Evolutionary conservation across 2,329 filamentous ascomycete species (phyloP), one percentile per base, ranked within the genome.

Genomic region (Aspergillus fumigatus): DNA sequence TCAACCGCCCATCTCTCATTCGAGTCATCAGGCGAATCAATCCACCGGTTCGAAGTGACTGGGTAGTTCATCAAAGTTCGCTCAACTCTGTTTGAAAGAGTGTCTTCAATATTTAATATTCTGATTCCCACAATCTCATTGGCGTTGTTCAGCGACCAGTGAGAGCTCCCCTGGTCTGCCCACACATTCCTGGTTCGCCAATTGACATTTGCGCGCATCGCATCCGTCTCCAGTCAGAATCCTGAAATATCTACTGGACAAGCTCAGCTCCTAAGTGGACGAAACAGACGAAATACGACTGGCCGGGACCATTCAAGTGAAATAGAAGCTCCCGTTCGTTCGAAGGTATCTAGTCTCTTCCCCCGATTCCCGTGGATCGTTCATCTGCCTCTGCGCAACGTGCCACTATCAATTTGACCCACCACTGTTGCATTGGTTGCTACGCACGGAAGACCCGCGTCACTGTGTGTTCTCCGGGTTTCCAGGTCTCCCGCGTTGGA

Each of bases 161-260:
- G 63, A 65, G 58, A 57, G 59, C 54, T 59, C 51, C 56, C 56
- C 54, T 57, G 66, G 57, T 60, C 58, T 54, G 48, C 52, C 53
- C 57, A 65, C 60, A 60, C 56, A 65, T 62, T 60, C 71, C 65
- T 73, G 70, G 71, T 74, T 73, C 71, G 71, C 67, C 71, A 72
- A 73, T 74, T 73, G 67, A 62, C 58, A 62, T 63, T 61, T 66
- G 59, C 65, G 62, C 61, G 61, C 61, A 63, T 60, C 54, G 60
- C 61, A 63, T 60, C 62, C 59, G 60, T 65, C 64, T 60, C 67
- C 65, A 69, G 62, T 68, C 65, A 62, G 53, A 60, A 56, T 55
- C 48, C 51, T 40, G 53, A 45, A 47, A 53, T 52, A 59, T 61
- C 57, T 60, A 57, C 62, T 59, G 56, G 52, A 27, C 57, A 51